Evolutionary conservation across 768 basidiomycete genomes (phyloP), one percentile per base, ranked within the genome.

Genomic region (Naganishia vishniacii): DNA sequence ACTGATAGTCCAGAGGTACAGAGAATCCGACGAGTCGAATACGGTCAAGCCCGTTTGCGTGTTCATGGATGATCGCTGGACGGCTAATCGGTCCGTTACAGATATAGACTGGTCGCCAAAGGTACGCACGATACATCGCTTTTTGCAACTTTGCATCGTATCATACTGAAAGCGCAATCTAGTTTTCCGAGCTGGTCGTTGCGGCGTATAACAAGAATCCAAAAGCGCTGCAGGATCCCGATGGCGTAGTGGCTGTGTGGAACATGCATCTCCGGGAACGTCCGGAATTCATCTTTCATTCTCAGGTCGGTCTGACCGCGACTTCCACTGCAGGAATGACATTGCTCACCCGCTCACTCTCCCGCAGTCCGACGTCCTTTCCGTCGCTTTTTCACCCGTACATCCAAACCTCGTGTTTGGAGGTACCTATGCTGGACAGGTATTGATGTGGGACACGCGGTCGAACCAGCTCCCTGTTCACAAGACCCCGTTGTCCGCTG

Each of bases 341-440:
- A n/a, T n/a, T n/a, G n/a, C n/a, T n/a, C n/a, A n/a, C n/a, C n/a
- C n/a, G n/a, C 56, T 37, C 53, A 23, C 31, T 18, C 40, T 41
- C 20, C 7, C n/a, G 1, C 75, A 97, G 95, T 97, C 95, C 48
- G 95, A 99, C 72, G 92, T 98, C 37, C 84, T 99, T 20, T 95
- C 94, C 0, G 90, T 98, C 7, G 86, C 88, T 8, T 98, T 98
- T 77, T 97, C 95, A 0, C 93, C 95, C 0, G 98, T 95, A 78
- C 94, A 99, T 77, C 89, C 95, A 1, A 98, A 95, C 71, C 84
- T 97, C 18, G 83, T 99, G 41, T 95, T 98, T 67, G 95, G 95
- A 59, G 95, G 95, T 25, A 97, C 95, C n/a, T 98, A 98, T 75
- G 97, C 95, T 29, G 95, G 95, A 18, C 95, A 98, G 79, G 93